phyloP scores from a whole-genome alignment of 331 rosid species.

The Saraca asoca region DNA sequence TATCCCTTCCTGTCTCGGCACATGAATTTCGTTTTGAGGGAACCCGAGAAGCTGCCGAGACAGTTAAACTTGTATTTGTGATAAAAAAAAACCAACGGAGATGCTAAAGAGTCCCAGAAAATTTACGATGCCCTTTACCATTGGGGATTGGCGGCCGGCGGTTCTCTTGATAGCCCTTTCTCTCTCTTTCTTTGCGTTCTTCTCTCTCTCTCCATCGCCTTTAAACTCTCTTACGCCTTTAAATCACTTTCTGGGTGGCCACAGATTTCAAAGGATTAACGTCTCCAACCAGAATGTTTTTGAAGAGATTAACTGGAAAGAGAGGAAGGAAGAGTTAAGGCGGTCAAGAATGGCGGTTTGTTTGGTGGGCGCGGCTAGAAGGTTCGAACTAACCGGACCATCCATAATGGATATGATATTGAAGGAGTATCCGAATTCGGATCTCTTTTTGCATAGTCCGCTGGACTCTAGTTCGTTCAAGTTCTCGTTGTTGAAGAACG shows the following conservation, averaged over 20 bases:
- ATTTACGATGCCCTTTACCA: slow-evolving; percentile 31
- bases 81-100: neutral
- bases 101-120: slow-evolving; percentile 38
- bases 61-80: neutral
- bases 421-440: too few relatives aligned
- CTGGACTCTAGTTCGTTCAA: slow-evolving; percentile 63
- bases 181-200: slow-evolving; percentile 48
- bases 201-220: slow-evolving; percentile 42
- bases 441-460: too few relatives aligned
- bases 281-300: too few relatives aligned
- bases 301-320: neutral
- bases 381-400: too few relatives aligned
- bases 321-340: slow-evolving; percentile 43
- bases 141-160: slow-evolving; percentile 53
- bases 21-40: neutral
- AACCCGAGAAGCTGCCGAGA: neutral
- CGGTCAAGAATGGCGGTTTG: slow-evolving; percentile 79
- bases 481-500: slow-evolving; percentile 62
- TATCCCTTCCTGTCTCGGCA: too few relatives aligned
- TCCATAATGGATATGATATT: too few relatives aligned
- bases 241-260: slow-evolving; percentile 35
- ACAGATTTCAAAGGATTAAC: slow-evolving; percentile 22
- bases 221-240: slow-evolving; percentile 38
- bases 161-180: slow-evolving; percentile 50
- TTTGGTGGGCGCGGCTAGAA: too few relatives aligned